Evolutionary conservation across 805 yeast species (phyloP).

Genomic region (Wickerhamomyces tratensis): DNA sequence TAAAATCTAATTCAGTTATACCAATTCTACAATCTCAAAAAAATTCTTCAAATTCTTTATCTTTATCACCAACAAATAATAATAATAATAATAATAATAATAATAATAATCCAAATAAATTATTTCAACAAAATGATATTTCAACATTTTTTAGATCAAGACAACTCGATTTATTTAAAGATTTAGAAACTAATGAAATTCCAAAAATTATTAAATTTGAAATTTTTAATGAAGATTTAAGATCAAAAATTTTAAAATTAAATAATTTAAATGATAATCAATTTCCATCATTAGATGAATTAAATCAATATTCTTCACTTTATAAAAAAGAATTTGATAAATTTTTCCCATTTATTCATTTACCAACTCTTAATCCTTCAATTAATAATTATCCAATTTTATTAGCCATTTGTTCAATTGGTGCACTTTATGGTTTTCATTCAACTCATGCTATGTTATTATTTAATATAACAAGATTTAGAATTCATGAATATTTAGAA

Average conservation of each 20-base stretch:
- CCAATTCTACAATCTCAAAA: background rate
- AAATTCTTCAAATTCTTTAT: background rate
- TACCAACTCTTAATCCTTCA: conserved; percentile 45
- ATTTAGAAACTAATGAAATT: conserved; percentile 18
- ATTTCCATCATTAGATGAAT: conserved; percentile 67
- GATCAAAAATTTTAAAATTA: conserved; percentile 40
- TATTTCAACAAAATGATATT: conserved; percentile 32
- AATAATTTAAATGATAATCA: conserved; percentile 47
- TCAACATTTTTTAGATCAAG: conserved; percentile 54
- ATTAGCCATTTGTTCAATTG: conserved; percentile 78
- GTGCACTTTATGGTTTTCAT: conserved; percentile 79
- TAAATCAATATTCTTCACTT: conserved; percentile 67
- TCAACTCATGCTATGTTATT: conserved; percentile 65
- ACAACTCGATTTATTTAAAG: conserved; percentile 56
- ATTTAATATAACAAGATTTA: conserved; percentile 56
- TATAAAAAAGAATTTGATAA: conserved; percentile 72
- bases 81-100: conserved; percentile 7
- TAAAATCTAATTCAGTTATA: background rate
- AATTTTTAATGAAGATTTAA: conserved; percentile 39
- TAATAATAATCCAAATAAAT: conserved; percentile 20
- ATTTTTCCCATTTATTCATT: conserved; percentile 78
- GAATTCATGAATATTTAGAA: conserved; percentile 61
- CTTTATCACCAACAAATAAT: background rate
- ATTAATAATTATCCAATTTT: conserved; percentile 55
- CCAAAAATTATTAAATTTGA: conserved; percentile 15